A percentile compares a stretch with the other conserved stretches of the same genome.
Evolutionary conservation across 2,329 filamentous ascomycete genomes (phyloP).

Genomic region (Waltergamsia citrina): DNA sequence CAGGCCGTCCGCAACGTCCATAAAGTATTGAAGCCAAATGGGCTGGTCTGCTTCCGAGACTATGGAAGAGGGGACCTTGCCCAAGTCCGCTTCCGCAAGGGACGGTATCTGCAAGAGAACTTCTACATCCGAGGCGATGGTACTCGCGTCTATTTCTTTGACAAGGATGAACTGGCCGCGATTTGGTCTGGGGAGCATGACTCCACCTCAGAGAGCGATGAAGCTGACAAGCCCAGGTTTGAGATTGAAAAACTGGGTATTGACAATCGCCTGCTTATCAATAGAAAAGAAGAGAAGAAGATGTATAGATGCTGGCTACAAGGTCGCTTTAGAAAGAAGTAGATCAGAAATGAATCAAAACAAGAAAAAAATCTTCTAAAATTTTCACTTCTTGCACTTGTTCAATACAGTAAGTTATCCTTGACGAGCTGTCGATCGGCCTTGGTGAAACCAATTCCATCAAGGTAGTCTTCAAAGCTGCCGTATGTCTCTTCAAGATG

Average conservation of each 20-base stretch:
- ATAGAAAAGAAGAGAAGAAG: conserved; percentile 81
- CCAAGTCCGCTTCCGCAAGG: conserved; percentile 95
- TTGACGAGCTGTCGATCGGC: conserved; percentile 29
- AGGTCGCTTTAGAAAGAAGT: conserved; percentile 67
- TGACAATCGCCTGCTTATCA: conserved; percentile 84
- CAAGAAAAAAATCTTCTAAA: too few relatives aligned
- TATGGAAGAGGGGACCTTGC: conserved; percentile 93
- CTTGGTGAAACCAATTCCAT: conserved; percentile 46
- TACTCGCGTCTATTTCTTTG: conserved; percentile 96
- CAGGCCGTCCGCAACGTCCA: conserved; percentile 74
- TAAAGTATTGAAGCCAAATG: conserved; percentile 78
- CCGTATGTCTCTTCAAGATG: conserved; percentile 57
- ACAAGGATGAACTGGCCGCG: conserved; percentile 66
- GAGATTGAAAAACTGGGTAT: conserved; percentile 71
- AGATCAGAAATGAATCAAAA: conserved; percentile 14
- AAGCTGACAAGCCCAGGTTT: conserved; percentile 35
- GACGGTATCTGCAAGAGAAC: conserved; percentile 87
- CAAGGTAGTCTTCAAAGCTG: conserved; percentile 56
- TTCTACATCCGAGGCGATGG: conserved; percentile 96
- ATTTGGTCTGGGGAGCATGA: conserved; percentile 58
- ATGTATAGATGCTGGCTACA: conserved; percentile 99
- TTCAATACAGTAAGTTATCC: conserved; percentile 31
- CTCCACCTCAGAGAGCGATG: background rate
- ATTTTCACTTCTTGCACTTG: too few relatives aligned
- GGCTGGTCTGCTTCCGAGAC: conserved; percentile 90